Conservation (phyloP, 768 basidiomycete genomes). For the Paxillus involutus region DNA sequence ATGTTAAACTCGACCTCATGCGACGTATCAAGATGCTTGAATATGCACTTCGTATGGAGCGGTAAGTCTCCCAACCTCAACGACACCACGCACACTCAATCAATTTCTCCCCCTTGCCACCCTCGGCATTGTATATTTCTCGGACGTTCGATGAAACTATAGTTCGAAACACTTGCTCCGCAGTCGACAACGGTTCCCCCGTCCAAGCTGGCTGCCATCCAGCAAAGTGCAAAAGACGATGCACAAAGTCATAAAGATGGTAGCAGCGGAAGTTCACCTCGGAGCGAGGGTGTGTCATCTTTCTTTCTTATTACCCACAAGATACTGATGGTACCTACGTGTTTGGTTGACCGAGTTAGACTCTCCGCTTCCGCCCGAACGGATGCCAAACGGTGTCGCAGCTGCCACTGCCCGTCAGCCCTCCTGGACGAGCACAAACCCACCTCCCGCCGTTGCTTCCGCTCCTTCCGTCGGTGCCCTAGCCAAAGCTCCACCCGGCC, state of each 20-base stretch:
- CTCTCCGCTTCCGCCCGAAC: slow-evolving; percentile 71
- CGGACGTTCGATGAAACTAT: slow-evolving; percentile 8
- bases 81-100: background rate
- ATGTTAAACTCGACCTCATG: slow-evolving; percentile 93
- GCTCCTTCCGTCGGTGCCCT: slow-evolving; percentile 42
- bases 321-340: slow-evolving; percentile 10
- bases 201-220: slow-evolving; percentile 63
- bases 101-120: slow-evolving; percentile 8
- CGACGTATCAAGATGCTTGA: slow-evolving; percentile 99
- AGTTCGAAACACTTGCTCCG: slow-evolving; percentile 77
- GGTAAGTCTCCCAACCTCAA: slow-evolving; percentile 51
- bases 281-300: slow-evolving; percentile 67
- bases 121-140: slow-evolving; percentile 35
- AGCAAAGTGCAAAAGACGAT: slow-evolving; percentile 70
- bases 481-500: slow-evolving; percentile 74
- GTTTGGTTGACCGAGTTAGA: slow-evolving; percentile 39
- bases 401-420: slow-evolving; percentile 49
- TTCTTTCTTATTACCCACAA: background rate
- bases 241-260: slow-evolving; percentile 72
- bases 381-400: slow-evolving; percentile 61
- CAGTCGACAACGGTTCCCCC: slow-evolving; percentile 60
- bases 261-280: slow-evolving; percentile 79
- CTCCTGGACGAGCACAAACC: slow-evolving; percentile 54
- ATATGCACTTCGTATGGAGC: slow-evolving; percentile 93
- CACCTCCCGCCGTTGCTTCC: background rate